Evolutionary conservation across 1,284 basidiomycete species (phyloP), one percentile per base, ranked within the genome.

Genomic region (Cryptococcus sp.): DNA sequence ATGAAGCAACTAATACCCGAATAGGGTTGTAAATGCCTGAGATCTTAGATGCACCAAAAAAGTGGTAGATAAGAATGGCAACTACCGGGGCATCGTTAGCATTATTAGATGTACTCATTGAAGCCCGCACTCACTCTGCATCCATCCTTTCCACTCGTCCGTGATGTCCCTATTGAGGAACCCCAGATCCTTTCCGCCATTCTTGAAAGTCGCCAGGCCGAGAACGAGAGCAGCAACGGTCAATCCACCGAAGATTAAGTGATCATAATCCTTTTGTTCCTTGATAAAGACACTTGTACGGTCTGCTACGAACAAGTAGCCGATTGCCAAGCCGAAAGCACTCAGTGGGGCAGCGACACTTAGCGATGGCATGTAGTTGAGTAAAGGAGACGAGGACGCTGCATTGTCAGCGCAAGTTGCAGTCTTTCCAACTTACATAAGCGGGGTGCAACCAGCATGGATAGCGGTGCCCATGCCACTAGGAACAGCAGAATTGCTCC

Each of bases 91-190:
- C 38, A 26, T 37, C 10, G 39, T 64, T 46, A 57, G 63, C 45
- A 46, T 37, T 38, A 23, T 47, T 25, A 11, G 43, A 29, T 22
- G 0, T 34, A 40, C n/a, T 23, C 19, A 2, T 15, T 15, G 23
- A 26, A 16, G 22, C 11, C 7, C 5, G 25, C 46, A 80, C 87
- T 58, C 71, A 91, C 89, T 83, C 80, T 94, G 91, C 91, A 95
- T 95, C 91, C 91, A 94, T 1, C 91, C 91, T 75, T 94, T 94
- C 90, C 90, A 93, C 77, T 95, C 91, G 68, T 95, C 91, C 0
- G 91, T 93, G 75, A 94, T 90, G 52, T 93, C 89, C 52, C 91
- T 83, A 69, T 92, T 93, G 65, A 94, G 79, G 76, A 93, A 90
- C 0, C 92, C 91, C 49, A 89, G 78, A 72, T 94, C 91, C 66